Percentiles rank a stretch among this genome's conserved stretches.
Evolutionary conservation across 1,139 yeast species (phyloP).

Genomic region (Taiozyma sp.): DNA sequence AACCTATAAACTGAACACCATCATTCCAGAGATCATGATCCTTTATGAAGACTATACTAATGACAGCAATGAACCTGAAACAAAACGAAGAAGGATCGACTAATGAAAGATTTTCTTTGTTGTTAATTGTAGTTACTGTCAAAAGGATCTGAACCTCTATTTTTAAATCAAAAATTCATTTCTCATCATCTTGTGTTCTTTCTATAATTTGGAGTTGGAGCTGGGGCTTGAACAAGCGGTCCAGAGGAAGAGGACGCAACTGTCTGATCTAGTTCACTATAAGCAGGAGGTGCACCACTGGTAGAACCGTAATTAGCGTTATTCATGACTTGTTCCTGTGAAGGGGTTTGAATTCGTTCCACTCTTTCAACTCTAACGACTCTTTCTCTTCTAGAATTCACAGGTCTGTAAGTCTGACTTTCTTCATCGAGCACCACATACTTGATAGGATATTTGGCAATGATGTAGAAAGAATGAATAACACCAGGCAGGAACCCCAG

Average conservation of each 20-base stretch:
- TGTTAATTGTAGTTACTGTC: not conserved
- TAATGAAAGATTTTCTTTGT: not conserved
- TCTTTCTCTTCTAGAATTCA: conserved; percentile 1
- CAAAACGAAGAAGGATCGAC: not conserved
- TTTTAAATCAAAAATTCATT: not conserved
- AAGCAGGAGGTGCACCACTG: conserved; percentile 9
- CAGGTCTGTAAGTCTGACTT: conserved; percentile 10
- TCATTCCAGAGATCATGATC: not conserved
- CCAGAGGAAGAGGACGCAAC: not conserved
- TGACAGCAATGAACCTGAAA: not conserved
- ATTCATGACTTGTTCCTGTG: not conserved
- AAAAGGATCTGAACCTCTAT: not conserved
- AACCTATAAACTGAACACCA: conserved; percentile 1
- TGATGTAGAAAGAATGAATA: conserved; percentile 62
- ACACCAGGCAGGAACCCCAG: conserved; percentile 68
- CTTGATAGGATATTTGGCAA: conserved; percentile 27
- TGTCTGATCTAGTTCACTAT: conserved; percentile 1
- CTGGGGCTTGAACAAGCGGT: not conserved
- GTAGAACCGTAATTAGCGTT: not conserved
- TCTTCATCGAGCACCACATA: conserved; percentile 23
- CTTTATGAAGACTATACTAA: not conserved
- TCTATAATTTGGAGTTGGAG: not conserved
- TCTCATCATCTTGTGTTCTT: not conserved
- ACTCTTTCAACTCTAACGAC: conserved; percentile 3
- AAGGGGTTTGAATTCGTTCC: not conserved